Base-by-base conservation (phyloP, 1,284 basidiomycete species). In the Lentinula novae-zelandiae region DNA sequence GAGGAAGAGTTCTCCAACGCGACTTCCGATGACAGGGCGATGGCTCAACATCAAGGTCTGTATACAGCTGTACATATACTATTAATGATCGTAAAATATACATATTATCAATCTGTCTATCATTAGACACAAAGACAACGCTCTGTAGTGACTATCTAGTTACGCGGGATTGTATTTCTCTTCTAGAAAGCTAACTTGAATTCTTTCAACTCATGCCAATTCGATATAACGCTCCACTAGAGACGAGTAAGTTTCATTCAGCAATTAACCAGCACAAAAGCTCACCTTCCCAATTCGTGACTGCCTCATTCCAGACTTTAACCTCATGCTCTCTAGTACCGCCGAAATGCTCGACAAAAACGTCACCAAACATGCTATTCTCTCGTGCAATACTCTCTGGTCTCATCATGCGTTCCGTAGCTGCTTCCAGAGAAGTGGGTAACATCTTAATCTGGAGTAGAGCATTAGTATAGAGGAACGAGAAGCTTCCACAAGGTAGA, bases 281-380 rank as follows among this genome's bases (percentile, higher is more conserved):
- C 84, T 70, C 68, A 93, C 94, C 85, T 84, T 97, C 95, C 95
- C 95, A 97, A 72, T 85, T 90, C 3, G 95, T 97, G 33, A 97
- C 93, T 4, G 95, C 92, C 68, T 88, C 83, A 68, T 93, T 92
- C 88, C 92, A 95, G 53, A 92, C 68, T 60, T 82, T 85, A 51
- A 96, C 85, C 74, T 97, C 95, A 71, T 96, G 92, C 72, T 93
- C 82, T 67, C 96, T 84, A 9, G 96, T 98, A 1, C 93, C 95
- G 4, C 91, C 94, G 70, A 85, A 96, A 70, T 98, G 96, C 38
- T 98, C 93, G 2, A 98, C 93, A 68, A 97, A 95, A 40, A 86
- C 87, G 68, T 95, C 80, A 0, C 95, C 95, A 60, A 98, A 86
- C 48, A 94, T 81, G 13, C 70, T 70, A 34, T 73, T 71, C 71